A percentile compares a stretch with the other conserved stretches of the same genome.
These are phyloP conservation scores for Pecoramyces ruminantium DNA, from an alignment of 192 early-diverging fungal species.

Conservation along the genomic window DNA sequence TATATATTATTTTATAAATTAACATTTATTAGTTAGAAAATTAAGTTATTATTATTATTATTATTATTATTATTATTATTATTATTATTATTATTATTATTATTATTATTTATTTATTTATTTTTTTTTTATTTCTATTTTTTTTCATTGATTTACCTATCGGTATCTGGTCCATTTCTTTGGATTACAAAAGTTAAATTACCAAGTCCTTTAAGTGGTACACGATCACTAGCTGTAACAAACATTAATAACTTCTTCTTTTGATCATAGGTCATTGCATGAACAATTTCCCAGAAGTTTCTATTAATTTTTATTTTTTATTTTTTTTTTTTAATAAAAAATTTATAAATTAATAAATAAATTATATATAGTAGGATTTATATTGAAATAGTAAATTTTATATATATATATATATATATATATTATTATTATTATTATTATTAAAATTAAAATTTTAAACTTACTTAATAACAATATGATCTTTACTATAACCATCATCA, in stretches of 20 bases:
- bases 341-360: neutral
- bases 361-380: neutral
- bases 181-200: slow-evolving; percentile 81
- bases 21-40: too few relatives aligned
- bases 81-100: too few relatives aligned
- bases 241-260: slow-evolving; percentile 64
- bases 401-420: neutral
- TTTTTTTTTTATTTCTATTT: too few relatives aligned
- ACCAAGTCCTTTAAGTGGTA: slow-evolving; percentile 66
- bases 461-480: slow-evolving; percentile 46
- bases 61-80: too few relatives aligned
- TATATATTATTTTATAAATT: too few relatives aligned
- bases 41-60: too few relatives aligned
- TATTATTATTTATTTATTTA: too few relatives aligned
- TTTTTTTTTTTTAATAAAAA: neutral
- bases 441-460: neutral
- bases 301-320: neutral
- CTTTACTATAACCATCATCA: slow-evolving; percentile 61
- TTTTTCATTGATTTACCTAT: slow-evolving; percentile 28
- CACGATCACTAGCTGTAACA: slow-evolving; percentile 80
- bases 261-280: slow-evolving; percentile 32
- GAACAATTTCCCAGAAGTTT: slow-evolving; percentile 72
- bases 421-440: neutral
- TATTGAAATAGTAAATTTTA: too few relatives aligned
- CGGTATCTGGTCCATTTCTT: slow-evolving; percentile 81